Percentiles rank a stretch among this genome's conserved stretches.
Conservation (phyloP, 495 filamentous ascomycete species). For the Filosporella fistucella region DNA sequence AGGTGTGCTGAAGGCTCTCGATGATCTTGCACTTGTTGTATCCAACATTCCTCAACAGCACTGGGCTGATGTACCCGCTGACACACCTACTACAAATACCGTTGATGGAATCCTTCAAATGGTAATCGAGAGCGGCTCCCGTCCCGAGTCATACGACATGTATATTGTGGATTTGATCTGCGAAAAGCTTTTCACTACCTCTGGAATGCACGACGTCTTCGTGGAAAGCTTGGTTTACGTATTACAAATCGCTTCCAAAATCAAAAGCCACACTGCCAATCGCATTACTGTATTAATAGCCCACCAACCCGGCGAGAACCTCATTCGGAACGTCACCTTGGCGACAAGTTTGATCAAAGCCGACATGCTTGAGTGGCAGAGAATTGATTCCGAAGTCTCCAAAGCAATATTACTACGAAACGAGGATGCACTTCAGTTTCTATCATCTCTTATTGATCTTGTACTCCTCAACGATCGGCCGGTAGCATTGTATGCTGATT, state of each 20-base stretch:
- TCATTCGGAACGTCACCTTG: slow-evolving; percentile 68
- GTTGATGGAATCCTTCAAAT: slow-evolving; percentile 50
- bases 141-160: slow-evolving; percentile 62
- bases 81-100: slow-evolving; percentile 58
- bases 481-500: slow-evolving; percentile 75
- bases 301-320: slow-evolving; percentile 62
- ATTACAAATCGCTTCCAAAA: slow-evolving; percentile 73
- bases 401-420: slow-evolving; percentile 67
- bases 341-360: slow-evolving; percentile 66
- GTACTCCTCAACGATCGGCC: slow-evolving; percentile 73
- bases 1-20: slow-evolving; percentile 62
- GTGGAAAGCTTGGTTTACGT: slow-evolving; percentile 81
- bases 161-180: slow-evolving; percentile 69
- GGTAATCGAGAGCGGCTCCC: slow-evolving; percentile 49
- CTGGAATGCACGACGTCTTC: slow-evolving; percentile 53
- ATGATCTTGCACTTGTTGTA: slow-evolving; percentile 61
- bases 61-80: slow-evolving; percentile 61
- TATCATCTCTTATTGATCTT: slow-evolving; percentile 69
- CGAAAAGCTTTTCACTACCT: slow-evolving; percentile 54
- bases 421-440: slow-evolving; percentile 64
- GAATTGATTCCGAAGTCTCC: slow-evolving; percentile 72
- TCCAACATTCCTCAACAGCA: slow-evolving; percentile 64
- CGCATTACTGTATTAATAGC: slow-evolving; percentile 69
- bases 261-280: slow-evolving; percentile 69
- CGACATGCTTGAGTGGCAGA: slow-evolving; percentile 70